Base-by-base conservation (phyloP, 139 green algal species). In the Coelastrella sp. region DNA sequence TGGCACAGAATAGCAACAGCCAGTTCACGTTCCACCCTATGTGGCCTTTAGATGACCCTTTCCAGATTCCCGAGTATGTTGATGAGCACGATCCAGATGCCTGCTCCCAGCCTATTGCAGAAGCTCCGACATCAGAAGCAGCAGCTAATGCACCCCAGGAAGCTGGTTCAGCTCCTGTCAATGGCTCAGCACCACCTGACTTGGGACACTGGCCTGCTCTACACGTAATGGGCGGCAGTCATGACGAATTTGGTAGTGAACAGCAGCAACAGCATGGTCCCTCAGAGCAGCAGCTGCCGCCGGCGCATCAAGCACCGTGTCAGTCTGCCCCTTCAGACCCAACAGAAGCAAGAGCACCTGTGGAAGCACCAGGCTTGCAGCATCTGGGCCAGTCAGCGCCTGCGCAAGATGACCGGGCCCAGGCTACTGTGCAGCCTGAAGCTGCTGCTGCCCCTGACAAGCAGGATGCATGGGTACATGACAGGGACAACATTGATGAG, bases 241-340 rank as follows among this genome's bases (percentile, higher is more conserved):
- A n/a, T 37, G 51, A 83, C 34, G 25, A 83, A 51, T 41, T 37
- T 8, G 51, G 34, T 23, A 83, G 73, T 35, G 53, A 64, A 27
- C 17, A n/a, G 21, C 53, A 64, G 21, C 53, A 64, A 64, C 53
- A 64, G 53, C 21, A 64, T 27, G 17, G 27, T 19, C 17, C 53
- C 27, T 2, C 15, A 27, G 27, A 71, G 63, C 63, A 43, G 63
- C n/a, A 71, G 63, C 19, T 8, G n/a, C 27, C 17, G 25, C 30
- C 27, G 19, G 9, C 27, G 35, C 66, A 25, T 51, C 66, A 50
- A n/a, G 34, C 66, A 74, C 35, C 37, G 45, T 4, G 4, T n/a
- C n/a, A n/a, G n/a, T n/a, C n/a, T n/a, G n/a, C n/a, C n/a, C n/a
- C n/a, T n/a, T n/a, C n/a, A n/a, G n/a, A n/a, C n/a, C n/a, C n/a